phyloP scores from a whole-genome alignment of 352 stramenopile genomes.

The Globisporangium radiosum region DNA sequence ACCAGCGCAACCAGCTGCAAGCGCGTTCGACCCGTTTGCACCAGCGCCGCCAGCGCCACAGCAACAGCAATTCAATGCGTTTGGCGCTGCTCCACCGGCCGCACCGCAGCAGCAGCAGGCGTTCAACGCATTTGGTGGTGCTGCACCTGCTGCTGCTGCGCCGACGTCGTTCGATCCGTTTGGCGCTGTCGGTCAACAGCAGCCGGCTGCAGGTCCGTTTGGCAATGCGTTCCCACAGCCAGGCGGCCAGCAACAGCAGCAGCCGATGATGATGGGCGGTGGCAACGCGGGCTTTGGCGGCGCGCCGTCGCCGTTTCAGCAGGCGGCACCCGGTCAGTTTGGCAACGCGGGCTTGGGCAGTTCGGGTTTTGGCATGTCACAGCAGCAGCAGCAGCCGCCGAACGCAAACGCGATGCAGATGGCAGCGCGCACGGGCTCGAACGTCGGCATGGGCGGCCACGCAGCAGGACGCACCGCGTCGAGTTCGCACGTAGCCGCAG shows the following conservation, averaged over 20 bases:
- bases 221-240: conserved; percentile 25
- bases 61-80: conserved; percentile 33
- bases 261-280: conserved; percentile 28
- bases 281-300: conserved; percentile 27
- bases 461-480: conserved; percentile 19
- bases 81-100: conserved; percentile 23
- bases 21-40: conserved; percentile 69
- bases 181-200: conserved; percentile 24
- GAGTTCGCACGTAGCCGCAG: conserved; percentile 9
- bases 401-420: conserved; percentile 19
- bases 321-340: conserved; percentile 35
- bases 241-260: conserved; percentile 37
- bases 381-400: conserved; percentile 21
- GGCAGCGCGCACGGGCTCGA: conserved; percentile 30
- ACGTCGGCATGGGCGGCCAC: conserved; percentile 16
- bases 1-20: conserved; percentile 14
- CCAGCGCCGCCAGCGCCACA: conserved; percentile 20
- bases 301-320: conserved; percentile 30
- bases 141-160: conserved; percentile 20
- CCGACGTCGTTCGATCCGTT: conserved; percentile 48
- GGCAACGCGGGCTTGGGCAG: conserved; percentile 2
- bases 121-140: conserved; percentile 50
- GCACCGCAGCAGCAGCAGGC: conserved; percentile 24
- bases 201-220: conserved; percentile 25
- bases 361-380: conserved; percentile 19